These are phyloP conservation scores for Claviceps africana DNA, from an alignment of 2,329 filamentous ascomycete genomes.

Conservation along the genomic window DNA sequence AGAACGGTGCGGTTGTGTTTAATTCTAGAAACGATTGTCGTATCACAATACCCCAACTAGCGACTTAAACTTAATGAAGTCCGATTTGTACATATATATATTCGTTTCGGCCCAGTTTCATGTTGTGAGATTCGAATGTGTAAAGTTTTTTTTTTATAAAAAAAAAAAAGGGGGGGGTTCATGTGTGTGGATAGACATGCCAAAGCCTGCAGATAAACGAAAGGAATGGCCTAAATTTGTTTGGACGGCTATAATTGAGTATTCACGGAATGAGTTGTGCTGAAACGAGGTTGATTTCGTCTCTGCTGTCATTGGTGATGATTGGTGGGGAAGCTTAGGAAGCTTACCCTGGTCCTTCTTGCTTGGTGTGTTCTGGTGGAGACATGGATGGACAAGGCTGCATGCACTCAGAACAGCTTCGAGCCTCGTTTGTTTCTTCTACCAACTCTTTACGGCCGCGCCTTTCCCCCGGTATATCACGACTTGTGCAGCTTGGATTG, in stretches of 20 bases:
- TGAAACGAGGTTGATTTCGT: neutral
- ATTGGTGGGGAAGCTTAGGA: too few relatives aligned
- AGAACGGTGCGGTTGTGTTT: neutral
- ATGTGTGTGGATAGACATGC: neutral
- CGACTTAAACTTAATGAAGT: slow-evolving; percentile 5
- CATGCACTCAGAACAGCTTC: neutral
- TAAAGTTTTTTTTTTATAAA: too few relatives aligned
- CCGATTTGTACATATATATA: neutral
- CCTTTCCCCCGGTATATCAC: neutral
- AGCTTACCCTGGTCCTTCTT: neutral
- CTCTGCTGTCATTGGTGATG: neutral
- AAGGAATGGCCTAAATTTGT: too few relatives aligned
- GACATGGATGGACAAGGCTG: neutral
- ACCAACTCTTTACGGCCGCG: neutral
- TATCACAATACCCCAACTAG: slow-evolving; percentile 6
- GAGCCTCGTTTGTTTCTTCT: neutral
- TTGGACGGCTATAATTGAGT: too few relatives aligned
- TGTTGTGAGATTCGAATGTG: too few relatives aligned
- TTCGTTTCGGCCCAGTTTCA: too few relatives aligned
- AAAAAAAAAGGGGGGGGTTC: neutral
- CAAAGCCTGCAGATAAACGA: neutral
- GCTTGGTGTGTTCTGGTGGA: neutral
- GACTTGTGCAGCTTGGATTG: neutral
- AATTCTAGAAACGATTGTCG: slow-evolving; percentile 2
- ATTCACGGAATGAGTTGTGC: too few relatives aligned